Evolutionary conservation across 2,329 filamentous ascomycete genomes (phyloP), one percentile per base, ranked within the genome.

Genomic region (Aquanectria penicillioides): DNA sequence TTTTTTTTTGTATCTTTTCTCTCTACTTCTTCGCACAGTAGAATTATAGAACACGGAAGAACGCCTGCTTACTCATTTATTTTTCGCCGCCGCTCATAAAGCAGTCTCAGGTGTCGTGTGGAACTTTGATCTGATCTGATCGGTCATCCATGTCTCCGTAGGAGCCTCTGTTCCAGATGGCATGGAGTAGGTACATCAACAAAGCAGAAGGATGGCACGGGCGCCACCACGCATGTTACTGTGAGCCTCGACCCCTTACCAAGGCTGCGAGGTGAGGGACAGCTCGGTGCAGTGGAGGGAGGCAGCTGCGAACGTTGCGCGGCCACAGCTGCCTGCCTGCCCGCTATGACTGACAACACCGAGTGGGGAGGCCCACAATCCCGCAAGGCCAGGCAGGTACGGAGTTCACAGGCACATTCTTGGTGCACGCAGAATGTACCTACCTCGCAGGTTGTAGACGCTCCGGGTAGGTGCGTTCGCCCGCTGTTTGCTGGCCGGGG

Each of bases 261-360:
- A 29, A 53, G 37, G 37, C 40, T 44, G 53, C 25, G 53, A 28
- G 15, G 23, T 31, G 28, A 38, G 49, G 33, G 13, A 33, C 34
- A 18, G 36, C 26, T 50, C 46, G 51, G 53, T 61, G 54, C 25
- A 48, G 54, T 57, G 54, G 54, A 56, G 54, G 48, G 11, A 31
- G 41, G 26, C 51, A 46, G 43, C 25, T 40, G 44, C 43, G 56
- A 49, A 53, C 37, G 43, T 66, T 66, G 65, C 63, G 65, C 46
- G 65, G 65, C 63, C 63, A 54, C 33, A 64, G 59, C 57, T 67
- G 65, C 63, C 62, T 64, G 59, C 40, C 63, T 61, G 44, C 49
- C 57, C 40, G 44, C 41, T 43, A 36, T 48, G 43, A 48, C 44
- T 38, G 40, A 22, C 40, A 53, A 41, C 48, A 26, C 23, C 41